Base-by-base conservation (phyloP, 306 rosid genomes). In the Prunus armeniaca region DNA sequence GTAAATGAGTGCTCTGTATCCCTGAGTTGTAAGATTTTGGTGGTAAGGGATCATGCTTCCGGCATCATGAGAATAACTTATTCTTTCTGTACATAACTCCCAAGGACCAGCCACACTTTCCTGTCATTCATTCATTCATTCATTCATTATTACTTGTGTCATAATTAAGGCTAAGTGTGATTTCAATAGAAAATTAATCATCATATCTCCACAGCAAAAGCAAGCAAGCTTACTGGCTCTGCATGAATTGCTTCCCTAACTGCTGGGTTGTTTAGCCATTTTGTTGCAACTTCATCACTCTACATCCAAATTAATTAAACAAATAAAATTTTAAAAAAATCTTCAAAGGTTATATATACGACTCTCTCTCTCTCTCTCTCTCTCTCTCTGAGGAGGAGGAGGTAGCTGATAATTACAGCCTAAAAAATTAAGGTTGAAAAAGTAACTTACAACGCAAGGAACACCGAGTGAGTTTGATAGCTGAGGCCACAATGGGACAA, bases 31-130 rank as follows among this genome's bases (percentile, higher is more conserved):
- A 24, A 92, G 88, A 25, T 82, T 86, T 28, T 5, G 69, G 72
- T 90, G 97, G 89, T 87, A 92, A 60, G 93, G 92, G 55, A 92
- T 88, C 93, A 90, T 87, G 82, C 96, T 86, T 81, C 92, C 97
- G 67, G 87, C 87, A 78, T 86, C 52, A 60, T 78, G 87, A 5
- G 1, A 0, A 20, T 79, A 88, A 0, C 0, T 0, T 79, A 92
- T 74, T 69, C 81, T 90, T 15, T 0, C n/a, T 3, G 89, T 82
- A 65, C 97, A 92, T 78, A 92, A 38, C 65, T 72, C 88, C 97
- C 97, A 90, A 2, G 22, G 14, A 69, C 92, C 92, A 12, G 81
- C 67, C 46, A 83, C 89, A 22, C 61, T 86, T 86, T 78, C 81
- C 97, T 92, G 69, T 45, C 65, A 20, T 41, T 32, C n/a, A 34